Conservation (phyloP, 116 monocot species). For the Cymodocea nodosa region DNA sequence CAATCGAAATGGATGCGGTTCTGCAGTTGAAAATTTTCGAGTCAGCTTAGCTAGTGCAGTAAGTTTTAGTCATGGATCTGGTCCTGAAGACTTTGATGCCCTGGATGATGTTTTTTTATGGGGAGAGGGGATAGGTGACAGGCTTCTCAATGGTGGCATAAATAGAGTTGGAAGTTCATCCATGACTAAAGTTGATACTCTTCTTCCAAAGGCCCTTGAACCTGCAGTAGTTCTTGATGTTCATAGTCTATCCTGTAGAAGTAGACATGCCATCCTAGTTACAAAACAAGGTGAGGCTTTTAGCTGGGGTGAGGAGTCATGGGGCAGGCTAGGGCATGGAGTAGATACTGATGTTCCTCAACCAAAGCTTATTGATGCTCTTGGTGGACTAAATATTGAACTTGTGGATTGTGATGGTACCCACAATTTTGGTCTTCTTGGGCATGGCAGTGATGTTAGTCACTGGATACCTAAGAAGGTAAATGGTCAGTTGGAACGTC, state of each 20-base stretch:
- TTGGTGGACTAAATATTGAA: slow-evolving; percentile 55
- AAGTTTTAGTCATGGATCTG: slow-evolving; percentile 90
- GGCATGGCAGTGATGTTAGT: slow-evolving; percentile 71
- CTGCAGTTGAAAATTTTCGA: slow-evolving; percentile 55
- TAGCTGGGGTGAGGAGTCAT: slow-evolving; percentile 91
- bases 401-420: slow-evolving; percentile 80
- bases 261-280: slow-evolving; percentile 59
- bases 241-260: slow-evolving; percentile 62
- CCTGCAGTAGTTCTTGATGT: slow-evolving; percentile 67
- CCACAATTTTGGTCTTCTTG: slow-evolving; percentile 61
- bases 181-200: slow-evolving; percentile 26
- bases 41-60: slow-evolving; percentile 87
- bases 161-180: slow-evolving; percentile 22
- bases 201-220: slow-evolving; percentile 70
- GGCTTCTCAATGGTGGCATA: slow-evolving; percentile 34
- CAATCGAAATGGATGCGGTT: slow-evolving; percentile 39
- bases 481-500: slow-evolving; percentile 52
- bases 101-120: slow-evolving; percentile 83
- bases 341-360: slow-evolving; percentile 57
- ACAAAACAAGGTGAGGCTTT: slow-evolving; percentile 86
- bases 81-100: slow-evolving; percentile 73
- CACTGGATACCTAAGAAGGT: slow-evolving; percentile 89
- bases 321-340: slow-evolving; percentile 94
- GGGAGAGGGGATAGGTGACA: slow-evolving; percentile 74
- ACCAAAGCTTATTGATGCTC: slow-evolving; percentile 61